These are phyloP conservation scores for Eucalyptus victrix DNA, from an alignment of 345 rosid genomes.

Conservation along the genomic window DNA sequence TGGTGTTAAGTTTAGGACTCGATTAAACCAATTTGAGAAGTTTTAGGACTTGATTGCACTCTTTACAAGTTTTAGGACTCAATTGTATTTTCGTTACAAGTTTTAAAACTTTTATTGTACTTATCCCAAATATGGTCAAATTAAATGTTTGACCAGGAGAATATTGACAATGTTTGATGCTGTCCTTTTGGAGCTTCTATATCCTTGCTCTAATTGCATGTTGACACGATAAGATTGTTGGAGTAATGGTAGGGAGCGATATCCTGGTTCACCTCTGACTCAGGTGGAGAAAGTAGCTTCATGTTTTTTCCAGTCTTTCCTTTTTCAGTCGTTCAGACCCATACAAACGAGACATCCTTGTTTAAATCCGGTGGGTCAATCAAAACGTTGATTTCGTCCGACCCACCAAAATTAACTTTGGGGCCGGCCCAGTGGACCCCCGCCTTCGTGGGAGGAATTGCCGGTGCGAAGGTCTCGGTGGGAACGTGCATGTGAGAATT, in stretches of 20 bases:
- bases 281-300: background rate
- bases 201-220: background rate
- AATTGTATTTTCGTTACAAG: no score
- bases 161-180: background rate
- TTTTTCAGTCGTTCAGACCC: background rate
- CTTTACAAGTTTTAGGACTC: no score
- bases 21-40: no score
- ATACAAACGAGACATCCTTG: background rate
- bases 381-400: background rate
- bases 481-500: background rate
- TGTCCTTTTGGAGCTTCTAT: background rate
- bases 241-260: background rate
- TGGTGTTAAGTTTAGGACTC: no score
- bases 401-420: background rate
- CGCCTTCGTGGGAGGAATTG: background rate
- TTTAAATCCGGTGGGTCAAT: background rate
- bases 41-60: no score
- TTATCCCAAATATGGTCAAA: background rate
- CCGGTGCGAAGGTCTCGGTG: background rate
- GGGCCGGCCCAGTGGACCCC: background rate
- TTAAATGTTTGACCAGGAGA: background rate
- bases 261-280: background rate
- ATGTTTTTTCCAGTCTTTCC: background rate
- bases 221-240: background rate
- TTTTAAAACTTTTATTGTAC: no score